Percentiles rank a stretch among this genome's conserved stretches.
phyloP scores from a whole-genome alignment of 208 protist genomes.

The Vickermania ingenoplastis region DNA sequence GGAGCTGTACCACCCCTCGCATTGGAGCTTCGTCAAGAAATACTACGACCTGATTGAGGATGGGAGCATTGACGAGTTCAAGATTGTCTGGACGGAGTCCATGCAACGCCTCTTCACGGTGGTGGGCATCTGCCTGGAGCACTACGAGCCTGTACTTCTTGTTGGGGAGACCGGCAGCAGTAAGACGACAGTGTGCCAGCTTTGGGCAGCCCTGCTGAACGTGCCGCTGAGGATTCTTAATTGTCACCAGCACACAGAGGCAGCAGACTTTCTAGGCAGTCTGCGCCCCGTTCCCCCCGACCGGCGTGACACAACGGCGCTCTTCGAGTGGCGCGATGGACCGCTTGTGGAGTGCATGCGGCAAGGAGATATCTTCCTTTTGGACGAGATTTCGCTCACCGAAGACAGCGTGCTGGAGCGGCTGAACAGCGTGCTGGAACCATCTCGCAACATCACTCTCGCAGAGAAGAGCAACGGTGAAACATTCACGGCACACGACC shows the following conservation, averaged over 20 bases:
- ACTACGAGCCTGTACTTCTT: slow-evolving; percentile 95
- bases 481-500: slow-evolving; percentile 67
- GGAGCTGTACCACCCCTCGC: slow-evolving; percentile 50
- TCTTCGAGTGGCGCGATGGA: slow-evolving; percentile 99
- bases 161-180: slow-evolving; percentile 99
- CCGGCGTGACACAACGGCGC: slow-evolving; percentile 44
- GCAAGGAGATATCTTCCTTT: slow-evolving; percentile 95
- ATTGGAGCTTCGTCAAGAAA: slow-evolving; percentile 77
- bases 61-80: slow-evolving; percentile 68
- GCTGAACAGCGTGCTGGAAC: slow-evolving; percentile 99
- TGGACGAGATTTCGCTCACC: slow-evolving; percentile 99
- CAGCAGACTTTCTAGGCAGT: slow-evolving; percentile 96
- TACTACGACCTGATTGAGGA: slow-evolving; percentile 59
- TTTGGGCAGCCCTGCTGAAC: slow-evolving; percentile 84
- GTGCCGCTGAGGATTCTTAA: slow-evolving; percentile 96
- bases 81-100: slow-evolving; percentile 95
- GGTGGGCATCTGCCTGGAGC: slow-evolving; percentile 90
- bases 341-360: slow-evolving; percentile 98
- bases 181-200: slow-evolving; percentile 98
- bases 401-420: slow-evolving; percentile 99
- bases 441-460: slow-evolving; percentile 91
- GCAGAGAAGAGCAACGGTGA: slow-evolving; percentile 95
- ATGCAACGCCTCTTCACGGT: slow-evolving; percentile 96
- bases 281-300: slow-evolving; percentile 79
- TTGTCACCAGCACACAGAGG: slow-evolving; percentile 99